A percentile compares a stretch with the other conserved stretches of the same genome.
Conservation (phyloP, 768 basidiomycete species). For the Neoboletus magnificus region DNA sequence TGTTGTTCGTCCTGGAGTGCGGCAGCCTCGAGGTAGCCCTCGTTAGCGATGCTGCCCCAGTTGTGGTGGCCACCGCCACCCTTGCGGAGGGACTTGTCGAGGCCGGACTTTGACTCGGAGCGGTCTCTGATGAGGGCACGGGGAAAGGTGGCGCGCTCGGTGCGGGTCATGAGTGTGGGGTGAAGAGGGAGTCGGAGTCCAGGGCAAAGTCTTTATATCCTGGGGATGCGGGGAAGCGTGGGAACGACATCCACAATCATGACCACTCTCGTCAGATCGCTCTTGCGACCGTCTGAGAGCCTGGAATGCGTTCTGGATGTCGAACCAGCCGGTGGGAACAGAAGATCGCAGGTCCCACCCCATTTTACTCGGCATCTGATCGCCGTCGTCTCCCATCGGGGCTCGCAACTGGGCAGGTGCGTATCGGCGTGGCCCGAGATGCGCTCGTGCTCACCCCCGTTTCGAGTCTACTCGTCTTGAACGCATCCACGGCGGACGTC, state of each 20-base stretch:
- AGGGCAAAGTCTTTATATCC: conserved; percentile 24
- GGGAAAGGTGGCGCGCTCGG: conserved; percentile 67
- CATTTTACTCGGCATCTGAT: conserved; percentile 22
- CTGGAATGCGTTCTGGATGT: conserved; percentile 44
- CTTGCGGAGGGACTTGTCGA: conserved; percentile 70
- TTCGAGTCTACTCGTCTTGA: conserved; percentile 21
- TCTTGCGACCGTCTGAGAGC: conserved; percentile 44
- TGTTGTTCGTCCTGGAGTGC: conserved; percentile 56
- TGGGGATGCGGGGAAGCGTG: conserved; percentile 26
- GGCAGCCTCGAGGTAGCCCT: conserved; percentile 56
- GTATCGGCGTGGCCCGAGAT: conserved; percentile 10
- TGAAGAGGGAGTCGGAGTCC: background rate
- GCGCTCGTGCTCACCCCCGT: background rate
- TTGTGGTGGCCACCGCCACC: conserved; percentile 79
- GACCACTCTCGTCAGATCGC: conserved; percentile 9
- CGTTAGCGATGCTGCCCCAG: conserved; percentile 75
- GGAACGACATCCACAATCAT: conserved; percentile 11
- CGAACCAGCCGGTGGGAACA: conserved; percentile 16
- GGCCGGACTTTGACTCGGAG: conserved; percentile 73
- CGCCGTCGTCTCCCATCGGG: conserved; percentile 49
- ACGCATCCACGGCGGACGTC: background rate
- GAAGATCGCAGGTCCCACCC: background rate
- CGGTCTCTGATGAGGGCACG: conserved; percentile 74
- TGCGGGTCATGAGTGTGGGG: conserved; percentile 65
- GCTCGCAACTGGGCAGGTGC: conserved; percentile 55